Evolutionary conservation across 2,329 filamentous ascomycete species (phyloP).

Genomic region (Trichoderma breve): DNA sequence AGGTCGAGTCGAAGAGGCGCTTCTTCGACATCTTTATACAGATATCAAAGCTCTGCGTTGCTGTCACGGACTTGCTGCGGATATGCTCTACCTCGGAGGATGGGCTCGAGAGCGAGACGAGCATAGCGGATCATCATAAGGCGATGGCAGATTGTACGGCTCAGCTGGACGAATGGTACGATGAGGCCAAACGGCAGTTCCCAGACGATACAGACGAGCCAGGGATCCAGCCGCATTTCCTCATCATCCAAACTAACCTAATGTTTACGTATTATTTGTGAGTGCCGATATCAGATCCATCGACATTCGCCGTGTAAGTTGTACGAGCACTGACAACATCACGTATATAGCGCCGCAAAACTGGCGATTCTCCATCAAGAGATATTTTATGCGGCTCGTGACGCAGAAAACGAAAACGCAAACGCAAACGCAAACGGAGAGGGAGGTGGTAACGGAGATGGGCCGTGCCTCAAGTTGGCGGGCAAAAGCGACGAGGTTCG

Average conservation of each 20-base stretch:
- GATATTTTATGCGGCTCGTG: slow-evolving; percentile 9
- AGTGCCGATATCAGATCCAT: neutral
- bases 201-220: slow-evolving; percentile 1
- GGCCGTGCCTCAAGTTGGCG: neutral
- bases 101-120: slow-evolving; percentile 1
- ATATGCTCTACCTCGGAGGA: slow-evolving; percentile 5
- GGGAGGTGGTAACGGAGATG: neutral
- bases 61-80: neutral
- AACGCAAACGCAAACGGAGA: neutral
- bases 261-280: slow-evolving; percentile 19
- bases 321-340: neutral
- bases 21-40: slow-evolving; percentile 9
- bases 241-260: slow-evolving; percentile 15
- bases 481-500: slow-evolving; percentile 15
- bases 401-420: neutral
- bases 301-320: neutral
- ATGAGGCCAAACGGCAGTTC: neutral
- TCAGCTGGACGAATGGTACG: slow-evolving; percentile 7
- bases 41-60: slow-evolving; percentile 10
- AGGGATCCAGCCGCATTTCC: slow-evolving; percentile 5
- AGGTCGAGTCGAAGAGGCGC: neutral
- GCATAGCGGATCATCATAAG: neutral
- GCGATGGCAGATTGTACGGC: neutral
- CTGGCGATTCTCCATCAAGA: slow-evolving; percentile 6
- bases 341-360: neutral